Base-by-base conservation (phyloP, 1,139 yeast genomes). In the Meyerozyma smithsonii region DNA sequence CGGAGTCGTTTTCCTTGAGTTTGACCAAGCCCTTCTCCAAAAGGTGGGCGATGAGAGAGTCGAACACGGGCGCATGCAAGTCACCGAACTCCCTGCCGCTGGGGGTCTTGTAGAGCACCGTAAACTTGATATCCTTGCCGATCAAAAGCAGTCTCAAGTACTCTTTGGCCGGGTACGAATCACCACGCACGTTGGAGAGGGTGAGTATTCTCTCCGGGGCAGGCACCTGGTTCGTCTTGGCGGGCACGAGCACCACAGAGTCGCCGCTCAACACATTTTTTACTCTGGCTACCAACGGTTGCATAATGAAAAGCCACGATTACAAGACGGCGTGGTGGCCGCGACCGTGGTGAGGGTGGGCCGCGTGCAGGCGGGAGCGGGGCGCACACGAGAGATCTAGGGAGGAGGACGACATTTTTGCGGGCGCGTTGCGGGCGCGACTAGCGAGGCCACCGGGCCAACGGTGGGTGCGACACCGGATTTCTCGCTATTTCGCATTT, bases 241-340 rank as follows among this genome's bases (percentile, higher is more conserved):
- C 48, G 2, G 88, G 85, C n/a, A 72, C 70, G 47, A 85, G 71
- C 32, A 83, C 75, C 36, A 85, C 55, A n/a, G 90, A 79, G 62
- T 85, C 94, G 4, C 86, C 89, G 38, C 87, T 81, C 35, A 81
- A 59, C 19, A 84, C 87, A 39, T 79, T 73, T 56, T 84, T 84
- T 41, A 85, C 92, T 57, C 69, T 77, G 35, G 83, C 84, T 45
- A 71, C 64, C 46, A 69, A 68, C 15, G 21, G 21, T 14, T 17
- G 20, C n/a, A n/a, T n/a, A n/a, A n/a, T n/a, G n/a, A n/a, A n/a
- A n/a, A n/a, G n/a, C n/a, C n/a, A n/a, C n/a, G n/a, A n/a, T n/a
- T n/a, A n/a, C n/a, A n/a, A n/a, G n/a, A n/a, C n/a, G n/a, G n/a
- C n/a, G n/a, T n/a, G n/a, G n/a, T n/a, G n/a, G n/a, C n/a, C n/a